Evolutionary conservation across 352 stramenopile species (phyloP).

Genomic region (Phytophthora brassicae): DNA sequence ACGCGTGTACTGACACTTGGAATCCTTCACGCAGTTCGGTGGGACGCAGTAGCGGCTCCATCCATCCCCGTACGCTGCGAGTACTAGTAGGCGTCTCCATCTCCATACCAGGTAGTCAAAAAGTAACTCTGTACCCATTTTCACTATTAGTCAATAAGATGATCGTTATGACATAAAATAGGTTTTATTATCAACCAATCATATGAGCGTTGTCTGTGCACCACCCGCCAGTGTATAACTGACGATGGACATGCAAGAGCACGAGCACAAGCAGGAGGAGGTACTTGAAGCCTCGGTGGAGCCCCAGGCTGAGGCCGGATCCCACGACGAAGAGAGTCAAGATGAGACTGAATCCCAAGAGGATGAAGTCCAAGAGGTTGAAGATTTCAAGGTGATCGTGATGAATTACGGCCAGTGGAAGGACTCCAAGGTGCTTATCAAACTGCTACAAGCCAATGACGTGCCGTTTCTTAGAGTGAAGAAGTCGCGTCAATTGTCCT

Average conservation of each 20-base stretch:
- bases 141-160: too few relatives aligned
- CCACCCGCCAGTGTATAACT: not conserved
- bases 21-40: constrained; percentile 67
- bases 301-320: not conserved
- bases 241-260: constrained; percentile 17
- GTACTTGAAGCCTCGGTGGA: too few relatives aligned
- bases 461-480: constrained; percentile 75
- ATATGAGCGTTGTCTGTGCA: not conserved
- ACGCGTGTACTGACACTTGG: constrained; percentile 80
- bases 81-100: constrained; percentile 6
- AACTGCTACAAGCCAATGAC: constrained; percentile 47
- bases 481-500: constrained; percentile 76
- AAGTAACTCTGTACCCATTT: too few relatives aligned
- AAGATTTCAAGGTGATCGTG: constrained; percentile 82
- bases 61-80: constrained; percentile 21
- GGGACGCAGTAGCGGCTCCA: constrained; percentile 50
- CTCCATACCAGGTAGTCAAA: constrained; percentile 6
- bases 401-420: constrained; percentile 91
- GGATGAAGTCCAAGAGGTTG: constrained; percentile 44
- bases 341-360: too few relatives aligned
- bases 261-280: not conserved
- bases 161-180: not conserved
- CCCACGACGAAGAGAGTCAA: too few relatives aligned
- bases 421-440: constrained; percentile 62
- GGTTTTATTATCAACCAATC: not conserved